These are phyloP conservation scores for Gaeumannomyces sp. DNA, from an alignment of 2,329 filamentous ascomycete species.

Conservation along the genomic window DNA sequence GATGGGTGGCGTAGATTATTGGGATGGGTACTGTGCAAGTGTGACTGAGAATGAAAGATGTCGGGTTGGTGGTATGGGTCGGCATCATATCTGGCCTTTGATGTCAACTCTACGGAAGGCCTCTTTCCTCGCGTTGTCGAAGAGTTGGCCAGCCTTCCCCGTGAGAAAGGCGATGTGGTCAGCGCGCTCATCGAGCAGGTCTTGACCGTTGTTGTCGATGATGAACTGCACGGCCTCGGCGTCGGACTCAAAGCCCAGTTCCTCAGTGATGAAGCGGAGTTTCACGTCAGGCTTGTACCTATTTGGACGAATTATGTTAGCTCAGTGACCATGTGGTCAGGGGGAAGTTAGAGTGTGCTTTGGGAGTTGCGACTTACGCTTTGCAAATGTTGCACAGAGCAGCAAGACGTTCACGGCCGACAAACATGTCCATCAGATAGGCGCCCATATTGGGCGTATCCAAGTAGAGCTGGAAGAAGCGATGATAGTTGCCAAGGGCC, in stretches of 20 bases:
- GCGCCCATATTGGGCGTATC: constrained; percentile 95
- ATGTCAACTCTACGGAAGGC: constrained; percentile 90
- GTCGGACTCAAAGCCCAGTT: constrained; percentile 92
- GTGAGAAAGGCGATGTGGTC: constrained; percentile 69
- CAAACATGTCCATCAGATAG: constrained; percentile 99
- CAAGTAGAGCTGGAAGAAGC: constrained; percentile 93
- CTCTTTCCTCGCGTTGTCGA: constrained; percentile 64
- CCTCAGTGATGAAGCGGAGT: constrained; percentile 87
- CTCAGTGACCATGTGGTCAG: constrained; percentile 30
- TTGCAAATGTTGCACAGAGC: constrained; percentile 89
- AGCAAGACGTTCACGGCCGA: constrained; percentile 83
- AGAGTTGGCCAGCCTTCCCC: constrained; percentile 64
- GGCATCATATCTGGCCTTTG: constrained; percentile 82
- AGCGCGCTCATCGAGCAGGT: constrained; percentile 70
- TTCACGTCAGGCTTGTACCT: constrained; percentile 92
- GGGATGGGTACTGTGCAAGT: background rate
- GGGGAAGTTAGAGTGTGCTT: too few relatives aligned
- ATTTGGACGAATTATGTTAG: constrained; percentile 27
- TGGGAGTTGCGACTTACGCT: constrained; percentile 61
- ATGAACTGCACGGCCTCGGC: constrained; percentile 87
- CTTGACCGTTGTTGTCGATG: constrained; percentile 68
- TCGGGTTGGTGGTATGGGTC: background rate
- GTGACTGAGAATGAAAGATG: background rate
- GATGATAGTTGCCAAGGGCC: constrained; percentile 93
- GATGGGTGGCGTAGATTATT: background rate